Percentiles rank a stretch among this genome's conserved stretches.
Evolutionary conservation across 2,329 filamentous ascomycete species (phyloP).

Genomic region (Dothideomycetes sp.): DNA sequence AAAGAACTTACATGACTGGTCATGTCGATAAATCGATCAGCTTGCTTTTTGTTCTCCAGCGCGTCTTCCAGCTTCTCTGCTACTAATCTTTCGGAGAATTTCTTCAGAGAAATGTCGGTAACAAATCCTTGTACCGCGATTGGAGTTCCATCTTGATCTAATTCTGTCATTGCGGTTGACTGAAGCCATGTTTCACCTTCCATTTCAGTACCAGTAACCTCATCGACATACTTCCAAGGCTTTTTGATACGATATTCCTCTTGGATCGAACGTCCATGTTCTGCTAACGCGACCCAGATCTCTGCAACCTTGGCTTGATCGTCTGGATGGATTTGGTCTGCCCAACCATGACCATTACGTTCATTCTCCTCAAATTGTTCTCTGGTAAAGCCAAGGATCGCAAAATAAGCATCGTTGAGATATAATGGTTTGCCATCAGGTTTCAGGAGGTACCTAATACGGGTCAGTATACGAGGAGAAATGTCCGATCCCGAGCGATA

Average conservation of each 20-base stretch:
- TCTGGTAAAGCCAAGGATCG: slow-evolving; percentile 25
- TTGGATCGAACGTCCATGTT: slow-evolving; percentile 25
- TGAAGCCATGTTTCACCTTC: slow-evolving; percentile 25
- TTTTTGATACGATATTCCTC: slow-evolving; percentile 32
- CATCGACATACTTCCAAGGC: slow-evolving; percentile 26
- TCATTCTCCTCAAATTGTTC: slow-evolving; percentile 16
- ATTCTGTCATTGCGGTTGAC: slow-evolving; percentile 25
- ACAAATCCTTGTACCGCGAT: slow-evolving; percentile 25
- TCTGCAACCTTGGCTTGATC: slow-evolving; percentile 27
- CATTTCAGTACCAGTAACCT: slow-evolving; percentile 21
- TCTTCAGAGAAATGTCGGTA: slow-evolving; percentile 27
- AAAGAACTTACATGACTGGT: slow-evolving; percentile 21
- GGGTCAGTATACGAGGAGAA: too few species aligned
- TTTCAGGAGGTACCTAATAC: slow-evolving; percentile 24
- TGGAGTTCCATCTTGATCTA: slow-evolving; percentile 23
- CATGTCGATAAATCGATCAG: slow-evolving; percentile 32
- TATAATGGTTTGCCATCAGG: slow-evolving; percentile 28
- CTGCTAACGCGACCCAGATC: slow-evolving; percentile 25
- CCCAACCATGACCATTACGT: slow-evolving; percentile 23
- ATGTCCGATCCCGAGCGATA: too few species aligned
- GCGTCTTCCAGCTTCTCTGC: slow-evolving; percentile 27
- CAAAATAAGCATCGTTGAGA: slow-evolving; percentile 32
- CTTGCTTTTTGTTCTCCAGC: slow-evolving; percentile 29
- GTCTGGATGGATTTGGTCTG: slow-evolving; percentile 19
- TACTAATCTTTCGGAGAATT: slow-evolving; percentile 24